phyloP scores from a whole-genome alignment of 2,329 filamentous ascomycete genomes.

The Intubia oerlemansii region DNA sequence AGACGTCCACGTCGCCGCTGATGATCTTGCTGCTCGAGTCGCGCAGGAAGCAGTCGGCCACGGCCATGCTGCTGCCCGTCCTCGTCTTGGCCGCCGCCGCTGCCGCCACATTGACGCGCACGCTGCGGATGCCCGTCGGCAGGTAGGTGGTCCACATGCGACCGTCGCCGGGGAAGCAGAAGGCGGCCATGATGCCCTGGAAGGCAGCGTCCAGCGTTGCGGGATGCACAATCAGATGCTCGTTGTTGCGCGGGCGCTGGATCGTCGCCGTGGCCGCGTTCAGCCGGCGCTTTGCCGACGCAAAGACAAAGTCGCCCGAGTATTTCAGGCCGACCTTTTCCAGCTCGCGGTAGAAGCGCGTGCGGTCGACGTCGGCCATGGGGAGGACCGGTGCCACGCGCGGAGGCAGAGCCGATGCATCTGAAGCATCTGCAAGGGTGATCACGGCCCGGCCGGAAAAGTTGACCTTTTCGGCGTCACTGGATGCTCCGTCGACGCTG shows the following conservation, averaged over 20 bases:
- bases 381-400: slow-evolving; percentile 2
- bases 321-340: slow-evolving; percentile 4
- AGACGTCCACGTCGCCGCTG: slow-evolving; percentile 4
- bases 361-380: slow-evolving; percentile 4
- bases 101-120: slow-evolving; percentile 4
- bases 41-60: slow-evolving; percentile 5
- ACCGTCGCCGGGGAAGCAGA: slow-evolving; percentile 14
- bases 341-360: slow-evolving; percentile 5
- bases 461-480: slow-evolving; percentile 5
- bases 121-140: slow-evolving; percentile 10
- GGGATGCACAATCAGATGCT: slow-evolving; percentile 13
- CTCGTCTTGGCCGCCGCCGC: too few relatives aligned
- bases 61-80: not conserved
- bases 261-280: slow-evolving; percentile 1
- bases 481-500: slow-evolving; percentile 4
- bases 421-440: not conserved
- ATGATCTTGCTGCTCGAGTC: slow-evolving; percentile 6
- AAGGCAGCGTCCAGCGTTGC: slow-evolving; percentile 15
- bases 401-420: slow-evolving; percentile 1
- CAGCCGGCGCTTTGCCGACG: slow-evolving; percentile 3
- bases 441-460: slow-evolving; percentile 4
- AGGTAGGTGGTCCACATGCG: slow-evolving; percentile 14
- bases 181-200: slow-evolving; percentile 15
- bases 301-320: slow-evolving; percentile 5
- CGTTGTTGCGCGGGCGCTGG: slow-evolving; percentile 2